Conservation (phyloP, 805 yeast species). For the Lipomyces sp. region DNA sequence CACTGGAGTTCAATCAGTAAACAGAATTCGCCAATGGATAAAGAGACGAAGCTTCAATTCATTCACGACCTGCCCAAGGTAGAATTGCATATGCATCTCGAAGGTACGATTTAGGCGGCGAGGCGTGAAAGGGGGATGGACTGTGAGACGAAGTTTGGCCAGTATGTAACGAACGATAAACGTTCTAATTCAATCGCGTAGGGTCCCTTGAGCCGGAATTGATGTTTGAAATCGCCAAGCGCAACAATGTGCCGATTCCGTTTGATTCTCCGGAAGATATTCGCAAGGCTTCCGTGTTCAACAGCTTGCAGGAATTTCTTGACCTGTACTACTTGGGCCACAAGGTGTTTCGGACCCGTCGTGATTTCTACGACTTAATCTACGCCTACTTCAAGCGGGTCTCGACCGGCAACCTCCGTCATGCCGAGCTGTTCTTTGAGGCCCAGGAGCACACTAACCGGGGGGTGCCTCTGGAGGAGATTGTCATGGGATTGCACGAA, state of each 20-base stretch:
- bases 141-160: too few species aligned
- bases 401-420: constrained; percentile 35
- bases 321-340: constrained; percentile 82
- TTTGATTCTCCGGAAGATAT: constrained; percentile 59
- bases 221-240: constrained; percentile 67
- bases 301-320: constrained; percentile 76
- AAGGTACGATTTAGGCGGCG: constrained; percentile 54
- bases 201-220: constrained; percentile 70
- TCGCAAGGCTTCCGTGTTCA: constrained; percentile 61
- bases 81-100: constrained; percentile 84
- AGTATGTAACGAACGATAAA: neutral
- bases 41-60: constrained; percentile 47
- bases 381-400: constrained; percentile 62
- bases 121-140: neutral
- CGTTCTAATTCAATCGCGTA: neutral
- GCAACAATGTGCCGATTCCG: constrained; percentile 68
- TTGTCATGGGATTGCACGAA: constrained; percentile 51
- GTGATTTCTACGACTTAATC: constrained; percentile 80
- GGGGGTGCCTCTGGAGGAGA: constrained; percentile 36
- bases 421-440: constrained; percentile 37
- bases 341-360: constrained; percentile 68
- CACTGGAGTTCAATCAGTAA: neutral
- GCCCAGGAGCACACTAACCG: constrained; percentile 38
- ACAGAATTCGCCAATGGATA: constrained; percentile 24
- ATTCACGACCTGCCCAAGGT: constrained; percentile 78